These are phyloP conservation scores for Scedosporium boydii DNA, from an alignment of 2,329 filamentous ascomycete genomes.

Conservation along the genomic window DNA sequence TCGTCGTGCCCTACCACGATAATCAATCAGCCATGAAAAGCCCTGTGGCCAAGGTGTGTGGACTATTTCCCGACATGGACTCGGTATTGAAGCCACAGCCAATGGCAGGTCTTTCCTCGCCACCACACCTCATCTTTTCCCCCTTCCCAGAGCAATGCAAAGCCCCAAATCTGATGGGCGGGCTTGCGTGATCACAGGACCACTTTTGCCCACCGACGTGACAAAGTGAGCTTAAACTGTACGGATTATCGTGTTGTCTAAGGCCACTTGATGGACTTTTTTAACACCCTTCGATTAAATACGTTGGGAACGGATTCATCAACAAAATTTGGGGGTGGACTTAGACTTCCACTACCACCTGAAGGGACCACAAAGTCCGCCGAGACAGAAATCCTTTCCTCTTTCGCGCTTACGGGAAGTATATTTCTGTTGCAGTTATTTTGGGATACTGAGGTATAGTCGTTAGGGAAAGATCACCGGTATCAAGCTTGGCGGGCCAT, in stretches of 20 bases:
- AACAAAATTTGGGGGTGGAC: neutral
- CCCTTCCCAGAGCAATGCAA: constrained; percentile 1
- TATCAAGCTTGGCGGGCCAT: no score
- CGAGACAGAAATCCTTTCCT: no score
- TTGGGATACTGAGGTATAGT: neutral
- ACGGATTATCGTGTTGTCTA: neutral
- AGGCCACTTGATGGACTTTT: neutral
- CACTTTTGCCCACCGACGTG: constrained; percentile 1
- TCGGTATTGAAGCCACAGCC: neutral
- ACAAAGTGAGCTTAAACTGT: neutral
- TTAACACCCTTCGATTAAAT: neutral
- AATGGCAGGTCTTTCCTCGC: neutral
- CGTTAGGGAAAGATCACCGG: neutral
- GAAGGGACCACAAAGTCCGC: no score
- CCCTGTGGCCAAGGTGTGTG: neutral
- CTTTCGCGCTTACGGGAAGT: no score
- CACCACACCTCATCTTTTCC: neutral
- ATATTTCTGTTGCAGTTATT: no score
- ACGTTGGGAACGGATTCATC: no score
- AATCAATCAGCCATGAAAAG: no score
- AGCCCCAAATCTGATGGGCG: neutral
- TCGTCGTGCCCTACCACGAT: no score
- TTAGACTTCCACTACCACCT: neutral
- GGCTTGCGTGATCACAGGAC: constrained; percentile 6
- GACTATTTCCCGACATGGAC: neutral